Evolutionary conservation across 2,329 filamentous ascomycete species (phyloP), one percentile per base, ranked within the genome.

Genomic region (Aspergillus brasiliensis): DNA sequence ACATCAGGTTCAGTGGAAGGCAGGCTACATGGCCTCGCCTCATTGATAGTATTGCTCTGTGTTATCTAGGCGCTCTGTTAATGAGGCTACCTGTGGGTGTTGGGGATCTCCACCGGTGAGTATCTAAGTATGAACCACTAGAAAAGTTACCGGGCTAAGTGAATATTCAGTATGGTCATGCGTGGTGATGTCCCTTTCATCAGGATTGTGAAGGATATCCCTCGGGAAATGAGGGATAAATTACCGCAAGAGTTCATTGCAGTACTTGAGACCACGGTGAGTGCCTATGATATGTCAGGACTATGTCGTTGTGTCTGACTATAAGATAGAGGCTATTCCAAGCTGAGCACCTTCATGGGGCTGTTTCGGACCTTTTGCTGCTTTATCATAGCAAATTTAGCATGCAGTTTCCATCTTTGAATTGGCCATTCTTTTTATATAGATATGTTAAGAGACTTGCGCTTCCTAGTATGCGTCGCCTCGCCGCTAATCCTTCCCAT

Each of bases 161-260:
- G 21, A 15, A 23, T 25, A 27, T 51, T 23, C 57, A 74, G 71
- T 17, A 71, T 72, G 65, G 62, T 83, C 56, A 79, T 80, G 47
- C 96, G 91, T 87, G 88, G 88, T 49, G 84, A 89, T 57, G 82
- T 98, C 25, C 83, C 89, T 0, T 98, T 89, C 73, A 83, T 89
- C 48, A 82, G 86, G 66, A 89, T 89, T 19, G 77, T 83, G 48
- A 80, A 74, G 46, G 65, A 68, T 47, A 67, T 82, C 7, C 80
- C 80, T 5, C 69, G 67, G 15, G 77, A 78, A 8, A 81, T 82
- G 75, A 77, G 73, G 58, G 74, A 77, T 49, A 77, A 73, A 51
- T 69, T 82, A 54, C 78, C 80, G 5, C 72, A 73, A 17, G 73
- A 78, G 52, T 78, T 78, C 58, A 65, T 77, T 25, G 62, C 64